A percentile compares a stretch with the other conserved stretches of the same genome.
Conservation (phyloP, 2,329 filamentous ascomycete species). For the Hymenoscyphus infarciens region DNA sequence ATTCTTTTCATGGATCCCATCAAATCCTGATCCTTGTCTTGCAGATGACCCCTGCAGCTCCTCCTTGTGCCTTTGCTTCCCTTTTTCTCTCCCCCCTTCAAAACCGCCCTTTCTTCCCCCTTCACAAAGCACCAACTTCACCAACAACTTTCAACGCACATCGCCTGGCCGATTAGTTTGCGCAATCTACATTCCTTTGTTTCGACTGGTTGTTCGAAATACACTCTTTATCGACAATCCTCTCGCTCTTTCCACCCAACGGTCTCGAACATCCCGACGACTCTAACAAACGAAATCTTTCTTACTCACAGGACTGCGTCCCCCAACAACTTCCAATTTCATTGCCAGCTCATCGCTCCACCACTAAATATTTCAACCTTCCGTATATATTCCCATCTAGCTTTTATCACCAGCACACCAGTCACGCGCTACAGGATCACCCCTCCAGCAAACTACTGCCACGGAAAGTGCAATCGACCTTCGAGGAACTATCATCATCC, state of each 20-base stretch:
- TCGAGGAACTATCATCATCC: not conserved
- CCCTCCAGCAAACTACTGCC: slow-evolving; percentile 5
- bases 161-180: not conserved
- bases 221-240: not conserved
- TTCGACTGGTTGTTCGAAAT: slow-evolving; percentile 1
- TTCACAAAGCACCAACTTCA: not conserved
- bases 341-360: slow-evolving; percentile 2
- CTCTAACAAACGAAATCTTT: not conserved
- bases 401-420: slow-evolving; percentile 1
- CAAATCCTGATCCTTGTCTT: not conserved
- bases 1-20: not conserved
- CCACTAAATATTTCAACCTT: not conserved
- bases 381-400: not conserved
- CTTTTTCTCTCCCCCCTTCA: not conserved
- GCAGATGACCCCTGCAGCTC: not conserved
- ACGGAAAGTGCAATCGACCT: not conserved
- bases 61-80: not conserved
- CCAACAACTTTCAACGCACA: not conserved
- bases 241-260: not conserved
- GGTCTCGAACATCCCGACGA: not conserved
- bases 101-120: not conserved
- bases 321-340: slow-evolving; percentile 1
- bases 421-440: slow-evolving; percentile 1
- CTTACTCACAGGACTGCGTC: slow-evolving; percentile 4
- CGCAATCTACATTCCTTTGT: slow-evolving; percentile 1